Conservation (phyloP, 768 basidiomycete species). For the Hortiboletus flavorubellus region DNA sequence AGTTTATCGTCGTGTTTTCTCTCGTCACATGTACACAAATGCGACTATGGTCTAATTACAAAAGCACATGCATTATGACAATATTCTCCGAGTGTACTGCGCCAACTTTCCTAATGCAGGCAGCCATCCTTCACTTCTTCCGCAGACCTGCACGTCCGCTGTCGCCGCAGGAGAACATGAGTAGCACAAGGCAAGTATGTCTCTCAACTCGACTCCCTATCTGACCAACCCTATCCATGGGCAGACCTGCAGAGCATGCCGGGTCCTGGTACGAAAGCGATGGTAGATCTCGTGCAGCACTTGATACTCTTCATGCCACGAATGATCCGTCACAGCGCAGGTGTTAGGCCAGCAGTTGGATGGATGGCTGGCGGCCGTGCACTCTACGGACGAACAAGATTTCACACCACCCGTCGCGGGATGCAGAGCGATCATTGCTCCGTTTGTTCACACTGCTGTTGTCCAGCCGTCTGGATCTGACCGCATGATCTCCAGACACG, state of each 20-base stretch:
- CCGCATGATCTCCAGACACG: slow-evolving; percentile 59
- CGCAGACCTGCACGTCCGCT: slow-evolving; percentile 10
- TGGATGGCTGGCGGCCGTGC: slow-evolving; percentile 60
- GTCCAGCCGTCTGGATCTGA: slow-evolving; percentile 6
- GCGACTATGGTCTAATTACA: slow-evolving; percentile 42
- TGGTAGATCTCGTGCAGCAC: slow-evolving; percentile 38
- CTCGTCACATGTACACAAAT: slow-evolving; percentile 42
- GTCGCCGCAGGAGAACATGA: slow-evolving; percentile 20
- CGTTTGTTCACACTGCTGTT: slow-evolving; percentile 51
- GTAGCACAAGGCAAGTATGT: slow-evolving; percentile 25
- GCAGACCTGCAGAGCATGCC: slow-evolving; percentile 75
- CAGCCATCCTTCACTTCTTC: slow-evolving; percentile 15
- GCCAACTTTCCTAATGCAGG: slow-evolving; percentile 27
- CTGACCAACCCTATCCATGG: background rate
- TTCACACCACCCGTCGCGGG: slow-evolving; percentile 66
- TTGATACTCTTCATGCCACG: slow-evolving; percentile 15
- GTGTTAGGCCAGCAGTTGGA: slow-evolving; percentile 61
- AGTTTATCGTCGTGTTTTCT: slow-evolving; percentile 41
- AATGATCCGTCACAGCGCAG: slow-evolving; percentile 39
- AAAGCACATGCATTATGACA: slow-evolving; percentile 15
- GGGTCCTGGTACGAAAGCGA: slow-evolving; percentile 85
- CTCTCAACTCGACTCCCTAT: background rate
- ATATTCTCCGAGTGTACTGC: background rate
- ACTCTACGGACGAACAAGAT: slow-evolving; percentile 40
- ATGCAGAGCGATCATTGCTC: slow-evolving; percentile 89